phyloP scores from a whole-genome alignment of 805 yeast species.

The Yamadazyma tumulicola region DNA sequence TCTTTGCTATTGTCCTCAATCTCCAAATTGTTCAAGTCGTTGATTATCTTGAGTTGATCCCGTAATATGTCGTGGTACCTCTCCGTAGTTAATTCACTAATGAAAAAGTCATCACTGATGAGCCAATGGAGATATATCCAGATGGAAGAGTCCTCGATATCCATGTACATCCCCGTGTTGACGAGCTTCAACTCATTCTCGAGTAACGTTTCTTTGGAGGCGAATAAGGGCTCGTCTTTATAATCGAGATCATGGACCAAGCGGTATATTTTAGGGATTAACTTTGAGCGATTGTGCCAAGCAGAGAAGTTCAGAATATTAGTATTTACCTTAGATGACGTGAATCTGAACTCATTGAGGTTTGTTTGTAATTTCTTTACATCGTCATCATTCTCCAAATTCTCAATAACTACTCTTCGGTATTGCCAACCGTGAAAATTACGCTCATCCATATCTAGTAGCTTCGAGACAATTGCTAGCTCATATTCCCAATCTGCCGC shows the following conservation, averaged over 20 bases:
- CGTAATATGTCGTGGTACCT: constrained; percentile 39
- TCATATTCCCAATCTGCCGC: constrained; percentile 72
- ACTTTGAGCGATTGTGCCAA: constrained; percentile 83
- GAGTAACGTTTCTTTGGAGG: constrained; percentile 28
- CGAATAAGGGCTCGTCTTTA: not conserved
- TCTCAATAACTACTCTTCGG: constrained; percentile 63
- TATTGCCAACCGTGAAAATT: constrained; percentile 97
- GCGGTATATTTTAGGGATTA: constrained; percentile 53
- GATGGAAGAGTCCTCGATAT: constrained; percentile 89
- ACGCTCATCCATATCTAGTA: constrained; percentile 71
- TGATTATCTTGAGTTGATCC: constrained; percentile 45
- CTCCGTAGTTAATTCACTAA: constrained; percentile 18
- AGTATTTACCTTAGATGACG: constrained; percentile 71
- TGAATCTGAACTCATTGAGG: constrained; percentile 64
- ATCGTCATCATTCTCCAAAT: constrained; percentile 20
- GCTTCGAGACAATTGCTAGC: constrained; percentile 60
- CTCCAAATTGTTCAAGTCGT: constrained; percentile 71
- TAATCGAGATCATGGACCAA: constrained; percentile 6
- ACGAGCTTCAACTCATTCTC: constrained; percentile 61
- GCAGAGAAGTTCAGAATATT: constrained; percentile 94
- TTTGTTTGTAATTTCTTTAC: constrained; percentile 23
- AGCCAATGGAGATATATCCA: constrained; percentile 92
- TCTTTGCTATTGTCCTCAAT: constrained; percentile 59
- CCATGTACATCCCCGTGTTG: constrained; percentile 84
- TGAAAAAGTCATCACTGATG: constrained; percentile 41